Evolutionary conservation across 2,329 filamentous ascomycete species (phyloP).

Genomic region (Trichothecium roseum): DNA sequence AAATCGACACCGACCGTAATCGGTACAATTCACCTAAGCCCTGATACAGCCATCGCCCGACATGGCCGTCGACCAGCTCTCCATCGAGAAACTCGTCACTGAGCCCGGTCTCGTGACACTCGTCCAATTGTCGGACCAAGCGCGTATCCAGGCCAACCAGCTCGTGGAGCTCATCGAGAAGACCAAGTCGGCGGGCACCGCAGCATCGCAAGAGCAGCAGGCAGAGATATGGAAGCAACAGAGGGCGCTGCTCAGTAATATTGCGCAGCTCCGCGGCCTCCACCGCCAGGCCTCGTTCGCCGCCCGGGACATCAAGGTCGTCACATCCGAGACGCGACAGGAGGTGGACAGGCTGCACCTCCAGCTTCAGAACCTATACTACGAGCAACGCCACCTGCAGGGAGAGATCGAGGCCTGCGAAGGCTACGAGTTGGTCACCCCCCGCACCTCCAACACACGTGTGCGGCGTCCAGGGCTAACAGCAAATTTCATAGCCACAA

Average conservation of each 20-base stretch:
- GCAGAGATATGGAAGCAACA: slow-evolving; percentile 62
- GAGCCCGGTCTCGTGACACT: slow-evolving; percentile 51
- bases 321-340: slow-evolving; percentile 77
- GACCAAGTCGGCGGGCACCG: slow-evolving; percentile 11
- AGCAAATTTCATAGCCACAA: slow-evolving; percentile 58
- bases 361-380: slow-evolving; percentile 90
- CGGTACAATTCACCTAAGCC: not conserved
- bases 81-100: slow-evolving; percentile 26
- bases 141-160: slow-evolving; percentile 59
- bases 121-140: slow-evolving; percentile 61
- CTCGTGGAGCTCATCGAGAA: slow-evolving; percentile 47
- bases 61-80: slow-evolving; percentile 16
- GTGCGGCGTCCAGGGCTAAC: slow-evolving; percentile 4
- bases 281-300: slow-evolving; percentile 74
- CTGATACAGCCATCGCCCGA: not conserved
- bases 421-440: slow-evolving; percentile 66
- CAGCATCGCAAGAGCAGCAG: slow-evolving; percentile 19
- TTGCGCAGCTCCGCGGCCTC: slow-evolving; percentile 70
- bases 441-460: not conserved
- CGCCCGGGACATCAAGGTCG: slow-evolving; percentile 75
- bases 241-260: slow-evolving; percentile 67
- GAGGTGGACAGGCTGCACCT: slow-evolving; percentile 88
- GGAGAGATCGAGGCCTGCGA: slow-evolving; percentile 88
- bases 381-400: slow-evolving; percentile 84
- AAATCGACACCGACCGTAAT: too few species aligned